Percentiles rank a stretch among this genome's conserved stretches.
Evolutionary conservation across 2,329 filamentous ascomycete genomes (phyloP).

Genomic region (Curvularia sp.): DNA sequence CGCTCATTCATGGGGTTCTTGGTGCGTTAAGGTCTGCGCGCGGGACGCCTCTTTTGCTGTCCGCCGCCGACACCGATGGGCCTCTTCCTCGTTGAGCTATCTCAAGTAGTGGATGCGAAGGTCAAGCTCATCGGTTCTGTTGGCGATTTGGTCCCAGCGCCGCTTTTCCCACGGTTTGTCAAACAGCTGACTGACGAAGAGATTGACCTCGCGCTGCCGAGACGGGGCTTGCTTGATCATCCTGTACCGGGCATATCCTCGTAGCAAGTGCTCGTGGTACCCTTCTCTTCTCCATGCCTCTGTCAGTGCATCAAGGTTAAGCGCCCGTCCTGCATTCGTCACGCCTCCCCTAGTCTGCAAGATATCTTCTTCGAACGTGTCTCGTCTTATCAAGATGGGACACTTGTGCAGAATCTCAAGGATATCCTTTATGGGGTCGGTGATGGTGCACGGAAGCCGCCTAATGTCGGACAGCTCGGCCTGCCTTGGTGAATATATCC

Average conservation of each 20-base stretch:
- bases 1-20: background rate
- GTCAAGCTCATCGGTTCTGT: background rate
- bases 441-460: background rate
- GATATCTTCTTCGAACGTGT: background rate
- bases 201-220: background rate
- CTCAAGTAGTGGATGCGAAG: background rate
- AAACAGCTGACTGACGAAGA: slow-evolving; percentile 4
- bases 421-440: slow-evolving; percentile 1
- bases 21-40: background rate
- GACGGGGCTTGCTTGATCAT: slow-evolving; percentile 3
- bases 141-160: background rate
- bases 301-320: background rate
- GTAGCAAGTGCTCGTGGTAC: slow-evolving; percentile 1
- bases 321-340: background rate
- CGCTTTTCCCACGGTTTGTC: background rate
- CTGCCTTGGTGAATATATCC: background rate
- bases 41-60: background rate
- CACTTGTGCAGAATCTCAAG: background rate
- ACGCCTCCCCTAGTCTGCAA: background rate
- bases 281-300: slow-evolving; percentile 2
- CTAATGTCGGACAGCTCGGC: background rate
- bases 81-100: background rate
- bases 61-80: background rate
- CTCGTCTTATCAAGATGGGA: background rate
- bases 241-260: slow-evolving; percentile 3